A percentile compares a stretch with the other conserved stretches of the same genome.
Evolutionary conservation across 441 rosid species (phyloP).

Genomic region (Adansonia rubrostipa): DNA sequence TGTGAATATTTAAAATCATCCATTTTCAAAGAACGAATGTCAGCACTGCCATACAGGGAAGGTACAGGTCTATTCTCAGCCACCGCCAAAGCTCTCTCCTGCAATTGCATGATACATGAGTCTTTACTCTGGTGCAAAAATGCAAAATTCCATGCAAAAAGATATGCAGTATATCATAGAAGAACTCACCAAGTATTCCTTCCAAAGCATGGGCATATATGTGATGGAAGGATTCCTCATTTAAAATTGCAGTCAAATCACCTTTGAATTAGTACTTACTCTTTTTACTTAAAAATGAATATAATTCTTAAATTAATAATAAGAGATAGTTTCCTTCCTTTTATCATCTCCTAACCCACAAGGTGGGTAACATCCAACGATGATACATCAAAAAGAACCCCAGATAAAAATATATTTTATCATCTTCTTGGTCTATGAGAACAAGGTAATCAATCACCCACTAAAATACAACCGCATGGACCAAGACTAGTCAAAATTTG

Average conservation of each 20-base stretch:
- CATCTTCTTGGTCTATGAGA: constrained; percentile 2
- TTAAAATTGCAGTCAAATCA: background rate
- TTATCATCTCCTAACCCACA: background rate
- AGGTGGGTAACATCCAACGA: background rate
- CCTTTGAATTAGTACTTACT: background rate
- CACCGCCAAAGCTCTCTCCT: constrained; percentile 76
- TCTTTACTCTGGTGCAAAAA: background rate
- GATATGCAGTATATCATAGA: background rate
- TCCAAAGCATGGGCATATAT: background rate
- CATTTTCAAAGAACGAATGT: constrained; percentile 79
- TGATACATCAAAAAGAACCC: background rate
- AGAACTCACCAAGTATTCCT: background rate
- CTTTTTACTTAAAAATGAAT: background rate
- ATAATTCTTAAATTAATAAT: background rate
- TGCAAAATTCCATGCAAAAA: background rate
- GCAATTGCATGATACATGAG: constrained; percentile 30
- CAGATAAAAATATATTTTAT: background rate
- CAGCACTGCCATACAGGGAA: constrained; percentile 68
- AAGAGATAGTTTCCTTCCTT: background rate
- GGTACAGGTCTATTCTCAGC: constrained; percentile 75
- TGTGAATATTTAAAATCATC: constrained; percentile 90
- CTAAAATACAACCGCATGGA: background rate
- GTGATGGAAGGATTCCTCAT: background rate
- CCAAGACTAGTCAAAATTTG: background rate
- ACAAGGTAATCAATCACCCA: background rate